A percentile compares a stretch with the other conserved stretches of the same genome.
Conservation (phyloP, 177 flowering plant species). For the Vitis hybrid region DNA sequence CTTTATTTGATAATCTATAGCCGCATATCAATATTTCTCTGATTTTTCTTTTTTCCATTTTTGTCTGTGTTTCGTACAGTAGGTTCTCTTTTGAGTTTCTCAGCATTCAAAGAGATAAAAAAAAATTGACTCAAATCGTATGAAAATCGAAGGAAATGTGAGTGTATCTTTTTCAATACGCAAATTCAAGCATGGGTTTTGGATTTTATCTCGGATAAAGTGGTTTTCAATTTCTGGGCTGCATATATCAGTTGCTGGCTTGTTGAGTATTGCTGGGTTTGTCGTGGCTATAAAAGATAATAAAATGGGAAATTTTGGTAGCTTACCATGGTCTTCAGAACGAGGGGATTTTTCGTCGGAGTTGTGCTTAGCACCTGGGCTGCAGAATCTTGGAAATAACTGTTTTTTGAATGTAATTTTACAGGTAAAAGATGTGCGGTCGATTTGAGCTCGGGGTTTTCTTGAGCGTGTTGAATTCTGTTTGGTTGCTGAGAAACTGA, state of each 20-base stretch:
- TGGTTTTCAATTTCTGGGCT: slow-evolving; percentile 44
- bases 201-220: slow-evolving; percentile 19
- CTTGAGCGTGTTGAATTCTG: background rate
- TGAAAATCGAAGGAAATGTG: slow-evolving; percentile 25
- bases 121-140: slow-evolving; percentile 1
- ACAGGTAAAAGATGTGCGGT: slow-evolving; percentile 50
- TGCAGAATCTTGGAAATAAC: slow-evolving; percentile 87
- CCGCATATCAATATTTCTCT: background rate
- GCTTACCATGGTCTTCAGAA: slow-evolving; percentile 23
- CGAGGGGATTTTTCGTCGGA: slow-evolving; percentile 22
- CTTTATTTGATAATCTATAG: background rate
- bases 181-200: slow-evolving; percentile 32
- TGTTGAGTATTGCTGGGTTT: slow-evolving; percentile 54
- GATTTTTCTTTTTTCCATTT: background rate
- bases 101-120: background rate
- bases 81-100: background rate
- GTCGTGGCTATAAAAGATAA: slow-evolving; percentile 37
- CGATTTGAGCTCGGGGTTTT: background rate
- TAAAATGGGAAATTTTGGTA: slow-evolving; percentile 24
- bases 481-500: background rate
- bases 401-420: slow-evolving; percentile 89
- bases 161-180: slow-evolving; percentile 18
- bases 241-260: slow-evolving; percentile 39
- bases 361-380: slow-evolving; percentile 54
- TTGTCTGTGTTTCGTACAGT: background rate